phyloP scores from a whole-genome alignment of 192 early-diverging fungal genomes.

The Cladochytrium replicatum region DNA sequence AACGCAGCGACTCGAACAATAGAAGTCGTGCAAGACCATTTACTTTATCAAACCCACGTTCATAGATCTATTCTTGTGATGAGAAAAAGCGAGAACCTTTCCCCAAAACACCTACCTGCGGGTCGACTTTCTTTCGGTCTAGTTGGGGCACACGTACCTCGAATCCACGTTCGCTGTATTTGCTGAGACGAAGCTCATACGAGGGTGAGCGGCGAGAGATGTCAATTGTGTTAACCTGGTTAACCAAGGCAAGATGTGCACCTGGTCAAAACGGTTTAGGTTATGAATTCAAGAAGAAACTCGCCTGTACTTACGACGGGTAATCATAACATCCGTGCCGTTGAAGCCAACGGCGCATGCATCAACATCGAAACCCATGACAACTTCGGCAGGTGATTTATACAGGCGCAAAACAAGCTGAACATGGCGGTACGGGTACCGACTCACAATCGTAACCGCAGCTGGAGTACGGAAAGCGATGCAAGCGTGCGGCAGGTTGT shows the following conservation, averaged over 20 bases:
- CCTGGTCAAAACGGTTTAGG: background rate
- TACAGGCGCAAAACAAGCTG: constrained; percentile 25
- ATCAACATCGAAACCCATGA: constrained; percentile 25
- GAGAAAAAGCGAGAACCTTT: background rate
- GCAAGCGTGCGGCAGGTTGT: background rate
- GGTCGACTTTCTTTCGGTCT: constrained; percentile 7
- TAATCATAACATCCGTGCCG: constrained; percentile 10
- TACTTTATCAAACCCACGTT: constrained; percentile 18
- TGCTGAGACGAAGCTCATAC: constrained; percentile 17
- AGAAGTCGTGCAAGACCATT: constrained; percentile 20
- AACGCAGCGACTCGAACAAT: constrained; percentile 11
- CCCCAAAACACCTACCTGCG: too few species aligned
- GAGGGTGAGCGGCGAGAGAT: constrained; percentile 17
- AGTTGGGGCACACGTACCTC: constrained; percentile 7
- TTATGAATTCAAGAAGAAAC: background rate
- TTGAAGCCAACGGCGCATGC: constrained; percentile 18
- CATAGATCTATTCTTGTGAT: constrained; percentile 8
- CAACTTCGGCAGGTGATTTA: constrained; percentile 16
- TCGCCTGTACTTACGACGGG: constrained; percentile 1
- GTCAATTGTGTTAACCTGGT: constrained; percentile 17
- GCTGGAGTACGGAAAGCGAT: constrained; percentile 14
- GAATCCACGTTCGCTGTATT: constrained; percentile 18
- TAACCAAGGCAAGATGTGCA: constrained; percentile 11
- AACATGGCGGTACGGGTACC: constrained; percentile 21
- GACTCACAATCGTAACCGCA: constrained; percentile 21